Evolutionary conservation across 805 yeast genomes (phyloP).

Genomic region (Ogataea methylovora): DNA sequence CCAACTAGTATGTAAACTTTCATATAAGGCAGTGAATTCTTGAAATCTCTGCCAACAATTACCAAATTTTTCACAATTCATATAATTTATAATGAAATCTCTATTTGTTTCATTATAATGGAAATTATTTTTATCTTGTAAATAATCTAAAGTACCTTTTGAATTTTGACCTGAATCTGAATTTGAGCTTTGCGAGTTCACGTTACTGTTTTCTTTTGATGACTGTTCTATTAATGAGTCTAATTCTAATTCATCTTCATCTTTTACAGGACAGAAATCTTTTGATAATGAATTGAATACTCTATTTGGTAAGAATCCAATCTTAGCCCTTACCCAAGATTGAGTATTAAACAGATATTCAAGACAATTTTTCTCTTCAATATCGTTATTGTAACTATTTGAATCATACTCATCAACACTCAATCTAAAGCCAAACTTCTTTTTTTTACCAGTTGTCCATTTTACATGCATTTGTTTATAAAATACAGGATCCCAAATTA

Average conservation of each 20-base stretch:
- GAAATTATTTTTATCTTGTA: constrained; percentile 18
- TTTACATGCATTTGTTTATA: constrained; percentile 27
- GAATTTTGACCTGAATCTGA: too few species aligned
- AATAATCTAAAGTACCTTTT: too few species aligned
- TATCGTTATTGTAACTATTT: constrained; percentile 30
- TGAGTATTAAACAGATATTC: constrained; percentile 29
- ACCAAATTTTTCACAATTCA: constrained; percentile 29
- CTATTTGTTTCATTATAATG: constrained; percentile 28
- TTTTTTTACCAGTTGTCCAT: constrained; percentile 20
- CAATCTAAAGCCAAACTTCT: constrained; percentile 21
- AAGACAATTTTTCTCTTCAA: constrained; percentile 31
- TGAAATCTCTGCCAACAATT: constrained; percentile 35
- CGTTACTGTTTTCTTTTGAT: too few species aligned
- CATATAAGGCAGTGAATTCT: constrained; percentile 24
- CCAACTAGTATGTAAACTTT: constrained; percentile 26
- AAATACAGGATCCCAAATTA: constrained; percentile 34
- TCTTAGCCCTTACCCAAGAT: constrained; percentile 32
- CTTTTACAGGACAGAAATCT: constrained; percentile 28
- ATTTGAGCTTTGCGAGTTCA: too few species aligned
- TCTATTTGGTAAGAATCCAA: constrained; percentile 32
- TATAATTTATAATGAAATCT: constrained; percentile 32
- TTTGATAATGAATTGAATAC: constrained; percentile 28
- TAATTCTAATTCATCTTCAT: constrained; percentile 17
- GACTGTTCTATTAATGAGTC: constrained; percentile 15
- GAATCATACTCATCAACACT: constrained; percentile 19